Evolutionary conservation across 352 stramenopile genomes (phyloP), one percentile per base, ranked within the genome.

Genomic region (Pythium aphanidermatum): DNA sequence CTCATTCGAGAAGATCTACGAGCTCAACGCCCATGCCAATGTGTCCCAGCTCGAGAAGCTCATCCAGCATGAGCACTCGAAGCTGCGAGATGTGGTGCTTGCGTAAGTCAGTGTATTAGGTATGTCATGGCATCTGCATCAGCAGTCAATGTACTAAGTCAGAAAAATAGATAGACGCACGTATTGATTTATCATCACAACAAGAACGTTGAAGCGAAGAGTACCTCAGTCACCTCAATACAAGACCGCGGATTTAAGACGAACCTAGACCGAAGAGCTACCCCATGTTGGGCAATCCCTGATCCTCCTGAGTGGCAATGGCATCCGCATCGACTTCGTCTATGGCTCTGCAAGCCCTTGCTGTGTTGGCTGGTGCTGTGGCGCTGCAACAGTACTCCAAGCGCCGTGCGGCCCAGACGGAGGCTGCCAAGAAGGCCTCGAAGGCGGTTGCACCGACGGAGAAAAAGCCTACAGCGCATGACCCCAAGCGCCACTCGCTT

Each of bases 1-100:
- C 47, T 96, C 89, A 25, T 98, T 98, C 69, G 92, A 98, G 68
- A 84, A 85, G 46, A 95, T 98, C 45, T 95, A 97, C 73, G 86
- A 92, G 55, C 81, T 96, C 28, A 98, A 98, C 65, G 76, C 78
- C 33, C 70, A 86, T 43, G 82, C 79, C 23, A 88, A 95, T 48
- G 79, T 95, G 36, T 71, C 76, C 25, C 74, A 92, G 58, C 71
- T 94, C 46, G 82, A 94, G 46, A 83, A 93, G 60, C 63, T 91
- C 23, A 85, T 91, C 57, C 81, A 89, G 60, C 64, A 79, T 50
- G 65, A 93, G 66, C 81, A 93, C 54, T 27, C 71, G 16, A 84
- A 83, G 55, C 70, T 93, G 65, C 77, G 75, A 21, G 72, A 84
- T 29, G 68, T 87, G 38, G 66, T 90, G 46, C 63, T 90, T 58